Conservation (phyloP, 1,139 yeast species). For the Yamadazyma membranifaciens region DNA sequence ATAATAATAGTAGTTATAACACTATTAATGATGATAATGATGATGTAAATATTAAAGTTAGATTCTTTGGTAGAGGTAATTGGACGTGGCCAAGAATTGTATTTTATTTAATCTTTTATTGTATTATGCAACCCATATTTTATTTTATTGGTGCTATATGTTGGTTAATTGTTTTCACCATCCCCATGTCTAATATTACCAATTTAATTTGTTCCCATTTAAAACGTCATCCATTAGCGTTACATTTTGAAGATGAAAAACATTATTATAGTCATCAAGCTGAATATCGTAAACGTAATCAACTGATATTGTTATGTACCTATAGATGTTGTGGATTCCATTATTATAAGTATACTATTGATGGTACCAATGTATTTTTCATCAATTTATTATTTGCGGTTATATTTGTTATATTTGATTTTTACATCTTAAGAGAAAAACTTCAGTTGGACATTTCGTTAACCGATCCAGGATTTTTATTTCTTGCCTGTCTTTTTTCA, state of each 20-base stretch:
- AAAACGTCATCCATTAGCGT: constrained; percentile 87
- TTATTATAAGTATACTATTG: constrained; percentile 93
- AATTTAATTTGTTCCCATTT: constrained; percentile 64
- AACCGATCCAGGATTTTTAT: constrained; percentile 63
- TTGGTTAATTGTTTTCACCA: constrained; percentile 85
- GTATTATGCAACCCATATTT: constrained; percentile 67
- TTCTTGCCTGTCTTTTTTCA: constrained; percentile 74
- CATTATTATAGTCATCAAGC: constrained; percentile 36
- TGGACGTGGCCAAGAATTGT: constrained; percentile 86
- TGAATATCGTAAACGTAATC: constrained; percentile 26
- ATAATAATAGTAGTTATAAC: constrained; percentile 11
- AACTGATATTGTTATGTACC: constrained; percentile 67
- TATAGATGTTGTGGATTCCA: constrained; percentile 90
- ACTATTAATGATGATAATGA: constrained; percentile 30
- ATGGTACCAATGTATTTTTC: constrained; percentile 92
- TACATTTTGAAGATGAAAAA: constrained; percentile 64
- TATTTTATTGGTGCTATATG: constrained; percentile 55
- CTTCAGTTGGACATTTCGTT: constrained; percentile 48
- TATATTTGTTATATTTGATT: constrained; percentile 78
- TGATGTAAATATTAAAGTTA: constrained; percentile 40
- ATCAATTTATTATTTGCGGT: constrained; percentile 81
- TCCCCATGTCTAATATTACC: constrained; percentile 87
- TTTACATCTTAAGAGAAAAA: constrained; percentile 56
- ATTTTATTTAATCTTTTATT: constrained; percentile 73
- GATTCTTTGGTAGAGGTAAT: constrained; percentile 89